These are phyloP conservation scores for Zygoascus tannicola DNA, from an alignment of 805 yeast genomes.

Conservation along the genomic window DNA sequence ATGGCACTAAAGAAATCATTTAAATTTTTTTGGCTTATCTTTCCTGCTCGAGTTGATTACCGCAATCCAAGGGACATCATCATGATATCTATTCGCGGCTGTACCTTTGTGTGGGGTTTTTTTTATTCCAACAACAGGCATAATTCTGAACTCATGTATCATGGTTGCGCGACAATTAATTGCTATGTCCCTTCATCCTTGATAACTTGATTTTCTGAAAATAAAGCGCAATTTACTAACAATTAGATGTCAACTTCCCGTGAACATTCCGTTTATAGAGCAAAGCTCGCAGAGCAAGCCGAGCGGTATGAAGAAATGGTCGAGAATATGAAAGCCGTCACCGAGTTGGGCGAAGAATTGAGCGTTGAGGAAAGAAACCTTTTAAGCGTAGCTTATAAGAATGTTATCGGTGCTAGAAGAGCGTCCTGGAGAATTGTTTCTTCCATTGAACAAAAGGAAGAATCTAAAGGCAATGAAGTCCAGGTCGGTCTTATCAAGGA, in stretches of 20 bases:
- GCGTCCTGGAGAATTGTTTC: slow-evolving; percentile 99
- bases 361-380: slow-evolving; percentile 97
- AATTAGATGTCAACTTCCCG: slow-evolving; percentile 12
- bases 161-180: too few relatives aligned
- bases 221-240: too few relatives aligned
- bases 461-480: slow-evolving; percentile 84
- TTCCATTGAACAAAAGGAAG: slow-evolving; percentile 96
- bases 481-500: slow-evolving; percentile 87
- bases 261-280: slow-evolving; percentile 39
- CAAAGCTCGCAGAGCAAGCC: slow-evolving; percentile 98
- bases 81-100: too few relatives aligned
- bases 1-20: too few relatives aligned
- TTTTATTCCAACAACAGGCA: too few relatives aligned
- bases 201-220: too few relatives aligned
- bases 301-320: slow-evolving; percentile 99
- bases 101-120: too few relatives aligned
- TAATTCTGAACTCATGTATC: too few relatives aligned
- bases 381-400: slow-evolving; percentile 94
- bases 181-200: too few relatives aligned
- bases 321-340: slow-evolving; percentile 96
- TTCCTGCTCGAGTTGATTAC: too few relatives aligned
- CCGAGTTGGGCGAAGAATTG: slow-evolving; percentile 89
- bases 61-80: too few relatives aligned
- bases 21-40: too few relatives aligned
- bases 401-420: slow-evolving; percentile 98